Percentiles rank a stretch among this genome's conserved stretches.
Conservation (phyloP, 179 eudicot genomes). For the Kewa caespitosa region DNA sequence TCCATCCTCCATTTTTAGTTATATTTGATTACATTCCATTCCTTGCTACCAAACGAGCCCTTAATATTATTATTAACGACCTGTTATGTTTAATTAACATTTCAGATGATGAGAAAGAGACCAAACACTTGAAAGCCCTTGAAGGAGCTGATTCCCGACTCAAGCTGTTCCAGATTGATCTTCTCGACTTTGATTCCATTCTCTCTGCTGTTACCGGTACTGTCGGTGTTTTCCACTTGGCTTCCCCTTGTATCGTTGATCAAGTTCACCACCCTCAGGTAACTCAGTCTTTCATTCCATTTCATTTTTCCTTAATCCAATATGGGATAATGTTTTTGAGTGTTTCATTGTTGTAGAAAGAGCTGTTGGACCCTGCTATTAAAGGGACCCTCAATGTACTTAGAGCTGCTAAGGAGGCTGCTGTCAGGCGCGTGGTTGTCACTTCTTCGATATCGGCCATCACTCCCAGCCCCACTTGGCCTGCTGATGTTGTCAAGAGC, state of each 20-base stretch:
- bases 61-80: too few relatives aligned
- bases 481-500: constrained; percentile 48
- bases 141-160: constrained; percentile 65
- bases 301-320: neutral
- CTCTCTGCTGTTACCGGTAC: constrained; percentile 48
- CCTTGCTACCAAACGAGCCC: too few relatives aligned
- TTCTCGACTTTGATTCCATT: constrained; percentile 70
- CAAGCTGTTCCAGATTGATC: constrained; percentile 66
- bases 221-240: constrained; percentile 81
- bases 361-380: constrained; percentile 70
- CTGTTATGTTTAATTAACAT: neutral
- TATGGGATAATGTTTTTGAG: neutral
- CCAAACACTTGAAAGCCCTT: constrained; percentile 67
- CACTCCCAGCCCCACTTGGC: constrained; percentile 72
- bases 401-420: constrained; percentile 64
- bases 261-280: constrained; percentile 78
- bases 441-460: constrained; percentile 79
- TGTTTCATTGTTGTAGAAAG: constrained; percentile 32
- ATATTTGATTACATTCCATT: too few relatives aligned
- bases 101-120: constrained; percentile 73
- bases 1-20: constrained; percentile 1
- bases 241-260: constrained; percentile 73
- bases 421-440: constrained; percentile 79
- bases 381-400: constrained; percentile 82
- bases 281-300: neutral